Base-by-base conservation (phyloP, 2,329 filamentous ascomycete species). In the Hymenoscyphus linearis region DNA sequence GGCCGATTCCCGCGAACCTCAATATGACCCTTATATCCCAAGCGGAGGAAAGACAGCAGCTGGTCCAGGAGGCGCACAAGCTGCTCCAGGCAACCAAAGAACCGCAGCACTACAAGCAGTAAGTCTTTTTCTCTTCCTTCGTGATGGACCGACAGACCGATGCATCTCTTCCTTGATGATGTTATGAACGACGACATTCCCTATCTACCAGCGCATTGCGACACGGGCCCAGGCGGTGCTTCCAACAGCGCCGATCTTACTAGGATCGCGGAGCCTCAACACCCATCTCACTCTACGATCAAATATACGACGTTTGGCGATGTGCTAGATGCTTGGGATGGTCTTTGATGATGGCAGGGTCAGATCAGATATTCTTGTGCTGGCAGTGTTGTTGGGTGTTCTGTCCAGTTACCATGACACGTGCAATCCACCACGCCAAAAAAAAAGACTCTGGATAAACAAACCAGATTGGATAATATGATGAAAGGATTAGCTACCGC, bases 31-130 rank as follows among this genome's bases (percentile, higher is more conserved):
- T 55, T 73, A 73, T 55, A 72, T 73, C 58, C 71, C 71, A 55
- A 61, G 36, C 54, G 60, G 59, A 59, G 53, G 59, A 52, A 59
- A 64, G 31, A 67, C 67, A n/a, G 66, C 62, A 52, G 70, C 63
- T 14, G 66, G 64, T 52, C 62, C 61, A 37, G 66, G 75, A 68
- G 83, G 82, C 35, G 64, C 63, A 57, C 63, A 64, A 59, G 58
- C 64, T 60, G 65, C 64, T 37, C 65, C 64, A 56, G 70, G 71
- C 69, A 88, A 87, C 74, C 81, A 84, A 71, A 83, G 85, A 76
- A 89, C 86, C 60, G 83, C 84, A 63, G 89, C 88, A 67, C 83
- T 96, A 69, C 91, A 96, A 84, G 88, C 88, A 78, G 91, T 96
- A 88, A 81, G 90, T 86, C 67, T 61, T 61, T 64, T 54, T 67